phyloP scores from a whole-genome alignment of 2,329 filamentous ascomycete species.

The Cladophialophora carrionii region DNA sequence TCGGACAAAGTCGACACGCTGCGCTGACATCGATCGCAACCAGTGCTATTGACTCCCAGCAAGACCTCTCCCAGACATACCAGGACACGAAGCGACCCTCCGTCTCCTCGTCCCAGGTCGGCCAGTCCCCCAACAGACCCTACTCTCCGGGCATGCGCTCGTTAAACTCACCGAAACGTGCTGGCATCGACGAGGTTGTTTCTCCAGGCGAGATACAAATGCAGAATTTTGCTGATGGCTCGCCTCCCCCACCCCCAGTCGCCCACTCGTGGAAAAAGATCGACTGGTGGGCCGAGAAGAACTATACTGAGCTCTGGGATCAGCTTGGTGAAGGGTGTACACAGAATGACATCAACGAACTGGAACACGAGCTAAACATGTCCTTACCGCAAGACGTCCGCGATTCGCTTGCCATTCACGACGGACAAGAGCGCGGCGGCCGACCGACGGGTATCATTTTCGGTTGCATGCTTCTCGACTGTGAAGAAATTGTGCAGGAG shows the following conservation, averaged over 20 bases:
- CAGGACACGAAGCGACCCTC: constrained; percentile 65
- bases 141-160: constrained; percentile 92
- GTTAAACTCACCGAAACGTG: constrained; percentile 45
- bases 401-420: constrained; percentile 86
- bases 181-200: constrained; percentile 45
- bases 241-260: constrained; percentile 85
- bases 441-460: constrained; percentile 91
- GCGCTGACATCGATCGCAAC: constrained; percentile 87
- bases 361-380: constrained; percentile 94
- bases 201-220: constrained; percentile 86
- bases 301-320: constrained; percentile 92
- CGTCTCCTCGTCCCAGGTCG: constrained; percentile 55
- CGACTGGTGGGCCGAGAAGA: constrained; percentile 88
- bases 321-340: constrained; percentile 92
- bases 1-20: constrained; percentile 78
- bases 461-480: constrained; percentile 91
- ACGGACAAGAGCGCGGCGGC: constrained; percentile 95
- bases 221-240: constrained; percentile 91
- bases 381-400: constrained; percentile 90
- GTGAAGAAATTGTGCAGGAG: constrained; percentile 96
- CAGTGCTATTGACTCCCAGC: constrained; percentile 80
- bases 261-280: constrained; percentile 92
- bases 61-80: constrained; percentile 79
- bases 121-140: constrained; percentile 65
- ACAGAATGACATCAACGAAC: constrained; percentile 90